Evolutionary conservation across 106 monocot genomes (phyloP), one percentile per base, ranked within the genome.

Genomic region (Dioscorea dumetorum): DNA sequence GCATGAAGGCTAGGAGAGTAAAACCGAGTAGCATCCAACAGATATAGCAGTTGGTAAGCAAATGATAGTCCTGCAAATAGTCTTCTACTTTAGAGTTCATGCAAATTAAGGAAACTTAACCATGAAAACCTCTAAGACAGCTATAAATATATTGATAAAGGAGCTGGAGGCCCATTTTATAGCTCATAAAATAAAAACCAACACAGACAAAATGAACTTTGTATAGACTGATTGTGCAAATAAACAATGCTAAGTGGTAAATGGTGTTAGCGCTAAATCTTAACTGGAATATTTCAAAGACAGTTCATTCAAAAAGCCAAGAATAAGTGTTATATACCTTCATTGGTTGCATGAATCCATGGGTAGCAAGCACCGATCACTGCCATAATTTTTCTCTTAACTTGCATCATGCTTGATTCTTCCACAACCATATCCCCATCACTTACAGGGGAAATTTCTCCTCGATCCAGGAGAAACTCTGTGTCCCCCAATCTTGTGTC

Each of bases 281-380:
- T 41, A 41, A 6, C 41, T 41, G 6, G 10, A 8, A 41, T 10
- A 41, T 41, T 41, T 10, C 41, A 6, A 41, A 41, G 6, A 41
- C 10, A 41, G 41, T 19, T 3, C 13, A 18, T 13, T 15, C 15
- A 14, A 54, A 18, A 54, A 54, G 51, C 17, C 12, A 35, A 41
- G 2, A 41, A 41, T 10, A 6, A 41, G 41, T 41, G 10, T 50
- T 17, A 60, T 19, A 62, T 60, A 95, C 97, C 97, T 87, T 97
- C 97, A 78, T 78, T 89, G 28, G 87, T 90, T 65, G 89, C 92
- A 89, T 97, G 97, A 66, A 97, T 80, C 91, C 88, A 97, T 67
- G 97, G 97, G 79, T 97, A 97, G 77, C 78, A 97, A 67, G 71
- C 74, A 78, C 76, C 78, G 32, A 97, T 68, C 57, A 87, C 63